Base-by-base conservation (phyloP, 164 flowering plant species). In the Vitis vinifera region DNA sequence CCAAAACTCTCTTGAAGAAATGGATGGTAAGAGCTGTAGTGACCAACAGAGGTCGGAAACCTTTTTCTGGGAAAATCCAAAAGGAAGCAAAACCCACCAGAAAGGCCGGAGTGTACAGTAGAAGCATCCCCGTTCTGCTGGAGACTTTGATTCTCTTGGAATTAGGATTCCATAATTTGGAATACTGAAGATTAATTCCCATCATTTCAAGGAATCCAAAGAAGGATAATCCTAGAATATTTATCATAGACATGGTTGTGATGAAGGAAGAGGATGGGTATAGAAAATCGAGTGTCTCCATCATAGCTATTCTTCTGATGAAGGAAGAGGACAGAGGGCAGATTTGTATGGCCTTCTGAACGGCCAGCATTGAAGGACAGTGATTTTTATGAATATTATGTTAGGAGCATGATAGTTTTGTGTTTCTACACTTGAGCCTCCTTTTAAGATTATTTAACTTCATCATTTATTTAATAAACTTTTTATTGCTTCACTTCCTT, bases 1-100 rank as follows among this genome's bases (percentile, higher is more conserved):
- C 85, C 14, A 82, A 64, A 16, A 61, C 73, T 66, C 85, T 77
- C 55, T 84, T 84, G 66, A 80, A 67, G 77, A 78, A 82, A 78
- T 84, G 88, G 15, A 82, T 10, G 51, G 77, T 57, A 5, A 82
- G 73, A 62, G 83, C 82, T 1, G 78, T 75, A 65, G 19, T 51
- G 70, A 84, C 62, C 72, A 82, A 53, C 68, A 73, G 2, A 51
- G 72, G 68, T 57, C 88, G 77, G 11, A 68, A 14, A 19, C 60
- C 66, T 9, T 55, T 67, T 17, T 52, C n/a, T 10, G 71, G 52
- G 52, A 48, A 74, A 31, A 23, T 15, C 53, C 14, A 65, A 12
- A 50, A 73, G 9, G 73, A 79, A 15, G 56, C 63, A 13, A 66
- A 17, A 10, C 78, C 74, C 10, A 75, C 75, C 1, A 84, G 62